Conservation (phyloP, 305 asterid species). For the Solanum hybrid region DNA sequence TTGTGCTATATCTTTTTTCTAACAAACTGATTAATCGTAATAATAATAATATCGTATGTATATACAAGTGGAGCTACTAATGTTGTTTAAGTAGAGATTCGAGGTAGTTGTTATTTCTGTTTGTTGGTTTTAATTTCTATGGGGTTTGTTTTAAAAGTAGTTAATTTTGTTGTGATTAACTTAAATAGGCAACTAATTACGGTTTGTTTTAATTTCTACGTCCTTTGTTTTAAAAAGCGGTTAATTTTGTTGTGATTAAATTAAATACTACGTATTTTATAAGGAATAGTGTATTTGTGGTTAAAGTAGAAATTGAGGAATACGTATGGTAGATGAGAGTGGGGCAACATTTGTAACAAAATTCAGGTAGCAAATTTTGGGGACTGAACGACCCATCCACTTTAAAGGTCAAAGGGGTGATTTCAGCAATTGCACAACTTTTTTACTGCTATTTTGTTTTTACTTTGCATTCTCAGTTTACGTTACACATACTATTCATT, state of each 20-base stretch:
- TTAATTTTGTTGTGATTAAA: no score
- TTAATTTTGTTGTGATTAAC: conserved; percentile 32
- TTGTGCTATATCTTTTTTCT: background rate
- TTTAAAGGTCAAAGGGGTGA: conserved; percentile 45
- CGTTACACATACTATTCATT: conserved; percentile 7
- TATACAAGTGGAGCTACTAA: background rate
- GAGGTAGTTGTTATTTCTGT: background rate
- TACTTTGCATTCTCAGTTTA: conserved; percentile 15
- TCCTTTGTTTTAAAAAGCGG: background rate
- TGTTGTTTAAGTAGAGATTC: background rate
- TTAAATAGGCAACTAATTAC: background rate
- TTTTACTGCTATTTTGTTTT: conserved; percentile 47
- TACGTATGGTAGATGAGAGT: background rate
- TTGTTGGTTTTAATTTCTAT: conserved; percentile 4
- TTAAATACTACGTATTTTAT: no score
- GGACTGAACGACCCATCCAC: conserved; percentile 21
- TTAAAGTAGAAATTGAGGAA: background rate
- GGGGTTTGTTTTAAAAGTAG: conserved; percentile 31
- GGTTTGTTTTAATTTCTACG: background rate
- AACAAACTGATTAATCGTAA: background rate
- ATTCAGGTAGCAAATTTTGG: conserved; percentile 28
- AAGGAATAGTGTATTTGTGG: background rate
- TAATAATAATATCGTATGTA: background rate
- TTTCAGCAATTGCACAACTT: conserved; percentile 22
- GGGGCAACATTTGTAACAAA: conserved; percentile 13